A percentile compares a stretch with the other conserved stretches of the same genome.
Evolutionary conservation across 2,329 filamentous ascomycete species (phyloP).

Genomic region (Venturia oleaginea): DNA sequence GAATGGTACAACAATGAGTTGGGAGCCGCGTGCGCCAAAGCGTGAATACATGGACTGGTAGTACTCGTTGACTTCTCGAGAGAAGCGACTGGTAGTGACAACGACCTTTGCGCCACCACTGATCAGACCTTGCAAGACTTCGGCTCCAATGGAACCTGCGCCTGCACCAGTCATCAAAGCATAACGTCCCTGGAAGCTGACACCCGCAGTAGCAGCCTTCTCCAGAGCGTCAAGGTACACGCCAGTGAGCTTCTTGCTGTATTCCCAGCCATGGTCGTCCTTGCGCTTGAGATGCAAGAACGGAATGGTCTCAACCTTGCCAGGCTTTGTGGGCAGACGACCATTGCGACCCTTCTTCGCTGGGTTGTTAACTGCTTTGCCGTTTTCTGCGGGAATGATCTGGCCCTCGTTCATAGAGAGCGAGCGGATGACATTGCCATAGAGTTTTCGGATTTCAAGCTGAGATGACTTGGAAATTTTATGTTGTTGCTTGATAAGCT

Average conservation of each 20-base stretch:
- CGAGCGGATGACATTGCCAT: slow-evolving; percentile 88
- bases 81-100: slow-evolving; percentile 94
- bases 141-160: slow-evolving; percentile 93
- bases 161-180: slow-evolving; percentile 97
- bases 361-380: slow-evolving; percentile 51
- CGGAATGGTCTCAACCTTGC: slow-evolving; percentile 93
- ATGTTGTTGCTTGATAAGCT: slow-evolving; percentile 96
- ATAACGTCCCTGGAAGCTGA: slow-evolving; percentile 91
- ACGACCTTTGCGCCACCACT: slow-evolving; percentile 94
- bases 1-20: slow-evolving; percentile 96
- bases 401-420: slow-evolving; percentile 97
- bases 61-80: slow-evolving; percentile 95
- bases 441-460: slow-evolving; percentile 90
- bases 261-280: slow-evolving; percentile 91
- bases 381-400: slow-evolving; percentile 82
- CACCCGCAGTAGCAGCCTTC: slow-evolving; percentile 74
- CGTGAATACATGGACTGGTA: slow-evolving; percentile 98
- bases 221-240: slow-evolving; percentile 88
- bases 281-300: slow-evolving; percentile 97
- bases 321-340: slow-evolving; percentile 53
- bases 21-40: slow-evolving; percentile 85
- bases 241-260: slow-evolving; percentile 96
- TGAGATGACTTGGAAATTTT: slow-evolving; percentile 95
- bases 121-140: slow-evolving; percentile 90
- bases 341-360: slow-evolving; percentile 49